These are phyloP conservation scores for Coniferiporia weirii DNA, from an alignment of 1,284 basidiomycete species.

Conservation along the genomic window DNA sequence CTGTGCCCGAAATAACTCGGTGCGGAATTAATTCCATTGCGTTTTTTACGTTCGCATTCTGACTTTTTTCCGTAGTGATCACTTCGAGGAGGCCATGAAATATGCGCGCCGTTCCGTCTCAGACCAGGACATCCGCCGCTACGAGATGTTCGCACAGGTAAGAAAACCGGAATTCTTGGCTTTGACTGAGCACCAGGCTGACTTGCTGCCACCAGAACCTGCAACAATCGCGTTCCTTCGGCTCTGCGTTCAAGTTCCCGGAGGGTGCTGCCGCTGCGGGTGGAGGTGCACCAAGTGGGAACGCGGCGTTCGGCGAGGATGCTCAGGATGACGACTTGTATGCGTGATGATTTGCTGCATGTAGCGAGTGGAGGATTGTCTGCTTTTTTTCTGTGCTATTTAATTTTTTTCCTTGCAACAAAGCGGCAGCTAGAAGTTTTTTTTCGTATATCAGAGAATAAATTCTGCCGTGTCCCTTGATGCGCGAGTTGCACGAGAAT, in stretches of 20 bases:
- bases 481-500: too few species aligned
- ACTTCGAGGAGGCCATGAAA: conserved; percentile 98
- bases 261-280: conserved; percentile 53
- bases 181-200: conserved; percentile 7
- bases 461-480: too few species aligned
- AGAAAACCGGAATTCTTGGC: conserved; percentile 19
- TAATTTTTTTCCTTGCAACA: neutral
- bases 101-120: conserved; percentile 89
- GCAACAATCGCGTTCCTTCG: conserved; percentile 84
- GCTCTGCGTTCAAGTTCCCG: conserved; percentile 96
- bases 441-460: too few species aligned
- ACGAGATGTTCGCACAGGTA: conserved; percentile 87
- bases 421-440: too few species aligned
- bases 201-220: conserved; percentile 51
- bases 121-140: conserved; percentile 91
- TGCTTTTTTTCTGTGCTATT: neutral
- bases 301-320: conserved; percentile 78
- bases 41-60: conserved; percentile 1
- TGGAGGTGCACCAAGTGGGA: conserved; percentile 47
- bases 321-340: conserved; percentile 86
- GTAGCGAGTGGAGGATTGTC: neutral
- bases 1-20: conserved; percentile 93
- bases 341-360: conserved; percentile 34
- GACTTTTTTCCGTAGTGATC: conserved; percentile 46
- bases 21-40: conserved; percentile 28